Base-by-base conservation (phyloP, 2,329 filamentous ascomycete genomes). In the Penicillium thymicola region DNA sequence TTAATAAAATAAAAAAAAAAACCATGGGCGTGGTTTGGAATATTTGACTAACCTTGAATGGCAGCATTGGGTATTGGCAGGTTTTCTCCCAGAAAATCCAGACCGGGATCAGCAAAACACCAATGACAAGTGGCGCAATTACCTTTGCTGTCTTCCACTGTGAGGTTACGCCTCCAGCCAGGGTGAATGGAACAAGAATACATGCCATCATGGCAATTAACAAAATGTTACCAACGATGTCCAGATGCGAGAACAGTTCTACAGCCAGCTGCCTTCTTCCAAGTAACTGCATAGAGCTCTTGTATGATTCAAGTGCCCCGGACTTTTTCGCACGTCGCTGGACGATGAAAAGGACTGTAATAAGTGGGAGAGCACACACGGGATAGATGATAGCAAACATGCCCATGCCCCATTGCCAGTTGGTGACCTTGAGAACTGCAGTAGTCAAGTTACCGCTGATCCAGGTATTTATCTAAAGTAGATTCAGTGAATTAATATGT, bases 351-450 rank as follows among this genome's bases (percentile, higher is more conserved):
- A 88, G 75, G 6, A 79, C 79, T 38, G 78, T 59, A 64, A 87
- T 71, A 0, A 87, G 74, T 1, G 85, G 84, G 5, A 85, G 57
- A 0, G 81, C 77, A 54, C 79, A 81, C 8, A 83, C 73, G 1
- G 84, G 81, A 64, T 83, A 86, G 48, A 86, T 83, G 59, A 87
- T 81, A 45, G 77, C 78, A 78, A 82, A 87, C 83, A 87, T 87
- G 60, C 84, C 85, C 25, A 85, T 78, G 14, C 85, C 85, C 83
- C 84, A 87, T 56, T 79, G 72, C 85, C 85, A 88, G 2, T 75
- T 79, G 0, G 81, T 82, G 2, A 66, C 67, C 0, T 55, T 63
- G 21, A 86, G 65, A 0, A 86, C 81, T 0, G 81, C 76, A 0
- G 70, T 66, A 0, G 82, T 79, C 48, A 88, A 72, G 59, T 83